A percentile compares a stretch with the other conserved stretches of the same genome.
These are phyloP conservation scores for Thalassiosira ordinaria DNA, from an alignment of 352 stramenopile genomes.

Conservation along the genomic window DNA sequence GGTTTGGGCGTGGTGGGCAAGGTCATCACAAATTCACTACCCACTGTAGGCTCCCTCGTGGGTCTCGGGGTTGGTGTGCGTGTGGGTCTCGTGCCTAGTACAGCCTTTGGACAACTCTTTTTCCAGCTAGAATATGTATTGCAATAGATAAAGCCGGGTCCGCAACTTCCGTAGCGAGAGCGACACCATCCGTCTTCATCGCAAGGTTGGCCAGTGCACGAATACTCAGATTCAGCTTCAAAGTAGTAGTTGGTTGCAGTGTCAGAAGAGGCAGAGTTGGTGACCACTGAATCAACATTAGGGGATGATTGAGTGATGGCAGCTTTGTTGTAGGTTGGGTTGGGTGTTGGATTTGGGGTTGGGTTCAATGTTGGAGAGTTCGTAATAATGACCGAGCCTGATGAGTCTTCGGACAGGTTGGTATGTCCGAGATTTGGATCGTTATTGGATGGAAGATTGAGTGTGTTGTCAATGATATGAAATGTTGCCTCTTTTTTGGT, in stretches of 20 bases:
- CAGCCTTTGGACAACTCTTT: constrained; percentile 17
- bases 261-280: no score
- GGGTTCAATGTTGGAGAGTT: neutral
- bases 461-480: neutral
- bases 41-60: neutral
- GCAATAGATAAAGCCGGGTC: constrained; percentile 41
- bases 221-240: constrained; percentile 16
- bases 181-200: constrained; percentile 23
- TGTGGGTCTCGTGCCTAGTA: neutral
- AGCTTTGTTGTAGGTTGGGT: neutral
- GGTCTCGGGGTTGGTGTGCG: neutral
- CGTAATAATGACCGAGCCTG: neutral
- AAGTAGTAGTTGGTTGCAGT: neutral
- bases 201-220: constrained; percentile 33
- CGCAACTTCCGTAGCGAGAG: constrained; percentile 25
- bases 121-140: constrained; percentile 32
- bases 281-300: no score
- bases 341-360: neutral
- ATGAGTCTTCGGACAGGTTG: constrained; percentile 5
- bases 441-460: neutral
- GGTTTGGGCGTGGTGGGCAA: neutral
- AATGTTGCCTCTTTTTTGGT: neutral
- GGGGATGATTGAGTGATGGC: neutral
- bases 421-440: neutral
- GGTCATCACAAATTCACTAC: neutral